These are phyloP conservation scores for Ophiostoma triangulosporum DNA, from an alignment of 2,329 filamentous ascomycete genomes.

Conservation along the genomic window DNA sequence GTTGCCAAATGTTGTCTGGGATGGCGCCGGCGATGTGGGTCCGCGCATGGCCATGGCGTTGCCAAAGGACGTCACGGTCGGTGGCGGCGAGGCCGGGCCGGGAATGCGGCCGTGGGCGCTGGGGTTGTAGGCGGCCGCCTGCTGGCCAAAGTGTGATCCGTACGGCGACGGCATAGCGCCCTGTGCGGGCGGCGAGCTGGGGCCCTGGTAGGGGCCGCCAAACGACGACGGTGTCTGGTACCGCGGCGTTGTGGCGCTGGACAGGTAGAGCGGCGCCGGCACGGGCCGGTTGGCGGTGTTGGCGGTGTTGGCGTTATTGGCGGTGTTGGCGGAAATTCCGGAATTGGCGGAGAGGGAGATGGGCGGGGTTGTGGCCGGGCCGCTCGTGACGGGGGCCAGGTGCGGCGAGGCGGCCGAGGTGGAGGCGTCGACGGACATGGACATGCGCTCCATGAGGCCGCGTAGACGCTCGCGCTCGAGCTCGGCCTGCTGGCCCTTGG, in stretches of 20 bases:
- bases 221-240: constrained; percentile 40
- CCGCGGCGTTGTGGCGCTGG: constrained; percentile 23
- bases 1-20: constrained; percentile 39
- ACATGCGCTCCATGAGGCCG: constrained; percentile 90
- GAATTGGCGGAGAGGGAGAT: constrained; percentile 1
- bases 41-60: constrained; percentile 18
- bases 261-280: constrained; percentile 25
- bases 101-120: constrained; percentile 45
- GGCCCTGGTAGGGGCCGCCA: constrained; percentile 44
- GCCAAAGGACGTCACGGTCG: constrained; percentile 25
- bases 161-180: constrained; percentile 22
- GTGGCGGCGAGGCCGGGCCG: constrained; percentile 34
- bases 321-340: too few species aligned
- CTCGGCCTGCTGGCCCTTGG: constrained; percentile 51
- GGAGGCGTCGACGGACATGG: constrained; percentile 69
- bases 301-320: not conserved
- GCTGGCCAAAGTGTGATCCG: constrained; percentile 29
- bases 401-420: constrained; percentile 22
- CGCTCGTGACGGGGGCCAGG: not conserved
- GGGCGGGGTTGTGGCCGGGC: not conserved
- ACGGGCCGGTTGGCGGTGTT: constrained; percentile 16
- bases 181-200: constrained; percentile 41
- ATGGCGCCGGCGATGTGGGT: constrained; percentile 46
- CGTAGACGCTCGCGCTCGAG: constrained; percentile 74
- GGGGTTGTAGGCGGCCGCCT: constrained; percentile 36